These are phyloP conservation scores for Solanum sejunctum DNA, from an alignment of 257 asterid genomes.

Conservation along the genomic window DNA sequence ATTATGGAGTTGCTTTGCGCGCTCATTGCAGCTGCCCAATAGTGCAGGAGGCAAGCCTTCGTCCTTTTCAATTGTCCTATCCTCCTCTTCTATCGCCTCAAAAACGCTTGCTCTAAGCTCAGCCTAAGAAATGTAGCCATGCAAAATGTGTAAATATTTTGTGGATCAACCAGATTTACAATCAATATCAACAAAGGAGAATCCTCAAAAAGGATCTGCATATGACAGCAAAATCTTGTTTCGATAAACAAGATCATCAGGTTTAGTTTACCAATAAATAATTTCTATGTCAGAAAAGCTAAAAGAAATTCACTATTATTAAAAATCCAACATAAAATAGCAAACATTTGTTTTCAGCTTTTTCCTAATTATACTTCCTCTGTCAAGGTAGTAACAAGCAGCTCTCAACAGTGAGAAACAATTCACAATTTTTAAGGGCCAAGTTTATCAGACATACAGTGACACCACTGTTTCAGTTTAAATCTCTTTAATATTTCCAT, in stretches of 20 bases:
- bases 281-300: neutral
- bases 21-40: constrained; percentile 93
- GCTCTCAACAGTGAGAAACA: neutral
- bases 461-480: neutral
- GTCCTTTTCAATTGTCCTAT: constrained; percentile 57
- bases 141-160: neutral
- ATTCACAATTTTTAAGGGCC: neutral
- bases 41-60: constrained; percentile 87
- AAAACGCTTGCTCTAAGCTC: constrained; percentile 95
- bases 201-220: neutral
- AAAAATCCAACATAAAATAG: neutral
- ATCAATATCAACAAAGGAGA: neutral
- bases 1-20: constrained; percentile 84
- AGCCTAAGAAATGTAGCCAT: constrained; percentile 37
- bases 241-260: neutral
- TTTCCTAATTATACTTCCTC: neutral
- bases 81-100: constrained; percentile 97
- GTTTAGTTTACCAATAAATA: neutral
- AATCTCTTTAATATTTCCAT: neutral
- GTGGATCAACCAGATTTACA: neutral
- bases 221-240: neutral
- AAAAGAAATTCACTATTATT: neutral
- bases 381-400: neutral
- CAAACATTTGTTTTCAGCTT: neutral
- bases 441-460: neutral